Base-by-base conservation (phyloP, 805 yeast genomes). In the Sugiyamaella lignohabitans region DNA sequence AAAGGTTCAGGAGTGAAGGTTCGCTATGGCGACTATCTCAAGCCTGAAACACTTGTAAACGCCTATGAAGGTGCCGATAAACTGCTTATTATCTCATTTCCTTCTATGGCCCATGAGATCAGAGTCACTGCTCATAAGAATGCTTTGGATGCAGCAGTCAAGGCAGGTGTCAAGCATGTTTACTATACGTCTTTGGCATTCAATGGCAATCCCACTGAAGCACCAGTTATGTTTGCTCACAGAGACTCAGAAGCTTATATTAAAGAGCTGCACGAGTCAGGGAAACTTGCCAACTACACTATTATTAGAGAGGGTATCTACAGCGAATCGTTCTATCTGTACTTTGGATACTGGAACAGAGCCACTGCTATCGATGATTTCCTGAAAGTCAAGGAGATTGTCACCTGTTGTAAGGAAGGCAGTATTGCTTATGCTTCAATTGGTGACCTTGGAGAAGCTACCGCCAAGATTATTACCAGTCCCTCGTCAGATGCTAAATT, bases 401-500 rank as follows among this genome's bases (percentile, higher is more conserved):
- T 18, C 21, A 17, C 23, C 27, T 5, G 45, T 22, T 18, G 38
- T 38, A 6, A 42, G n/a, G 24, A 8, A 20, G 8, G 36, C 29
- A n/a, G 45, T 16, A 42, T 42, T 16, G 45, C 45, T 21, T 20
- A 22, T n/a, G 42, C 43, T 16, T 30, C 43, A 14, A 42, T 42
- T 42, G 45, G 21, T 32, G 45, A 42, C 6, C 41, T 42, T 32
- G 45, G 45, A 17, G 45, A 42, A 42, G 45, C 42, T 14, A 42
- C 45, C 6, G 45, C 45, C 5, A 5, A 32, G 8, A 20, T 42
- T 18, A 42, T 42, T 32, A 14, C 45, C 29, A 21, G 27, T 10
- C 19, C 14, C 17, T 17, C 10, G 5, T 21, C 17, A 5, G 23
- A 35, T 16, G 19, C 11, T 32, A 22, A 19, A 21, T 20, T 19